Evolutionary conservation across 2,329 filamentous ascomycete genomes (phyloP).

Genomic region (Trichophaea hybrida): DNA sequence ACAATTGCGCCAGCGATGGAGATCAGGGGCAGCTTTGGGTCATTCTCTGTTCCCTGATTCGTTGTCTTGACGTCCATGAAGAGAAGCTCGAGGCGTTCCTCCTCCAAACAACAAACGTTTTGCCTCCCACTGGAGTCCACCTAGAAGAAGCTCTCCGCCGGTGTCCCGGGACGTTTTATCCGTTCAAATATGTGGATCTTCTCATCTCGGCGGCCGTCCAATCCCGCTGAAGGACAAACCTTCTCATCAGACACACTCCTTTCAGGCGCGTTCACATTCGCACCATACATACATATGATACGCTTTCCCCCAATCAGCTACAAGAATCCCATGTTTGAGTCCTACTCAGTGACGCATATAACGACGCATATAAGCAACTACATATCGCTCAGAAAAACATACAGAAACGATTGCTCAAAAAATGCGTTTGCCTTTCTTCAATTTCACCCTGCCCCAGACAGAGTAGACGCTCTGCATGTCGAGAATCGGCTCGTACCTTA

Average conservation of each 20-base stretch:
- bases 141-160: not conserved
- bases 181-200: too few species aligned
- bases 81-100: not conserved
- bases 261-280: not conserved
- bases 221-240: not conserved
- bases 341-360: too few species aligned
- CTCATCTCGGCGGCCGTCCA: not conserved
- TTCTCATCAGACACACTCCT: not conserved
- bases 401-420: too few species aligned
- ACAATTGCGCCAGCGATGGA: not conserved
- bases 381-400: too few species aligned
- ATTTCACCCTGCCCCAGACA: too few species aligned
- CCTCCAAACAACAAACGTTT: not conserved
- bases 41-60: not conserved
- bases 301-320: not conserved
- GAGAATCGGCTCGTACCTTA: too few species aligned
- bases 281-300: not conserved
- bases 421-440: too few species aligned
- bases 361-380: too few species aligned
- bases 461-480: too few species aligned
- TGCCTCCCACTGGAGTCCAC: not conserved
- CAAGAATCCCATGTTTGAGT: not conserved
- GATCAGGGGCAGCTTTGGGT: not conserved
- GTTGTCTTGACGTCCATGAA: not conserved
- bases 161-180: not conserved